phyloP scores from a whole-genome alignment of 2,329 filamentous ascomycete genomes.

The Botrytis medusae region DNA sequence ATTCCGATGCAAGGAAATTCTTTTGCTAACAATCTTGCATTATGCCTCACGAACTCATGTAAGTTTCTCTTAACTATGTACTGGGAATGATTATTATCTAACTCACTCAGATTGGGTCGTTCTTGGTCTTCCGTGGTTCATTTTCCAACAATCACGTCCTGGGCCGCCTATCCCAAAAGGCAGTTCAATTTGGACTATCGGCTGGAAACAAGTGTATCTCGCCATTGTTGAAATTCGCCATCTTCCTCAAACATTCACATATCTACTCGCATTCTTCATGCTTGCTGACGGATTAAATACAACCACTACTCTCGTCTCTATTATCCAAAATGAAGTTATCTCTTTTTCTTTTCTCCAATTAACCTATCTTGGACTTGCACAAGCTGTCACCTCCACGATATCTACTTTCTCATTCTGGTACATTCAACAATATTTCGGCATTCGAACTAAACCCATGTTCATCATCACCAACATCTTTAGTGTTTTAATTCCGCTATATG shows the following conservation, averaged over 20 bases:
- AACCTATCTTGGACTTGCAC: slow-evolving; percentile 45
- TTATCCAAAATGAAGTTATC: slow-evolving; percentile 45
- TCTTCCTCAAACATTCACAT: slow-evolving; percentile 45
- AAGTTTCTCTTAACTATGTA: slow-evolving; percentile 24
- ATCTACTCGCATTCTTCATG: slow-evolving; percentile 45
- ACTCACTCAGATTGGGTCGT: slow-evolving; percentile 43
- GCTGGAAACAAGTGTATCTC: slow-evolving; percentile 45
- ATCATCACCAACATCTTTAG: slow-evolving; percentile 45
- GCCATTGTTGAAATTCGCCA: slow-evolving; percentile 42
- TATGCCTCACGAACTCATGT: slow-evolving; percentile 46
- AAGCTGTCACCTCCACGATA: slow-evolving; percentile 42
- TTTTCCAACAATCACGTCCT: slow-evolving; percentile 45
- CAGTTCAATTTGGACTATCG: slow-evolving; percentile 44
- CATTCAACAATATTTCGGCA: slow-evolving; percentile 44
- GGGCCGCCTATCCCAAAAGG: slow-evolving; percentile 44
- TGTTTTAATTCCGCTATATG: slow-evolving; percentile 45
- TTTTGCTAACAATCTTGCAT: slow-evolving; percentile 44
- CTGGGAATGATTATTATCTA: neutral
- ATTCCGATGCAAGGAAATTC: slow-evolving; percentile 42
- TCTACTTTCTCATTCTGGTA: slow-evolving; percentile 47
- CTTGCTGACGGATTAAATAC: slow-evolving; percentile 46
- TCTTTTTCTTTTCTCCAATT: slow-evolving; percentile 45
- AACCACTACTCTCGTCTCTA: slow-evolving; percentile 42
- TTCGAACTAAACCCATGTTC: slow-evolving; percentile 46
- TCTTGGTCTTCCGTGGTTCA: slow-evolving; percentile 46